These are phyloP conservation scores for Suillus plorans DNA, from an alignment of 768 basidiomycete genomes.

Conservation along the genomic window DNA sequence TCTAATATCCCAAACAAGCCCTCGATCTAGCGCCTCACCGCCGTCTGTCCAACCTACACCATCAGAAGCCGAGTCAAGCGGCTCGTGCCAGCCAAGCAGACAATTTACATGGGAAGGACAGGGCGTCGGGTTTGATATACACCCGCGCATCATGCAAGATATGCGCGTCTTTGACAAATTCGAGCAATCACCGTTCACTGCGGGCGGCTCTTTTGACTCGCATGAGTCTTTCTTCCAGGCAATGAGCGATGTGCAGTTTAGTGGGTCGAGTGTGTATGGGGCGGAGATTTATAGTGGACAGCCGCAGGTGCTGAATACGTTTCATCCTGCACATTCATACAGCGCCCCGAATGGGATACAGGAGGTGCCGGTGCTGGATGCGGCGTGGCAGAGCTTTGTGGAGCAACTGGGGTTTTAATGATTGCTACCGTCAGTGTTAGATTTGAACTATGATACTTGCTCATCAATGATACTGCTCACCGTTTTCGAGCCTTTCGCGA, in stretches of 20 bases:
- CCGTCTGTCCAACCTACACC: conserved; percentile 14
- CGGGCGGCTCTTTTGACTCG: conserved; percentile 28
- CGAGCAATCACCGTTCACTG: conserved; percentile 19
- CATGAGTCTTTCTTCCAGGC: conserved; percentile 27
- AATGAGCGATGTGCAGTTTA: conserved; percentile 33
- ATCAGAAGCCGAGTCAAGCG: conserved; percentile 14
- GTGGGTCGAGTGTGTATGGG: conserved; percentile 17
- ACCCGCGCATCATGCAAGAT: conserved; percentile 49
- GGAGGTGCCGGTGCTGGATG: conserved; percentile 45
- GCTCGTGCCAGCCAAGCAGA: conserved; percentile 10
- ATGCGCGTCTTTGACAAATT: conserved; percentile 44
- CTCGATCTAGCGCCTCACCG: conserved; percentile 6
- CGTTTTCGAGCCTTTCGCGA: too few species aligned
- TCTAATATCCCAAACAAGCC: conserved; percentile 30
- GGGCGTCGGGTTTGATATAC: conserved; percentile 16
- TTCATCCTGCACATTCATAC: conserved; percentile 17
- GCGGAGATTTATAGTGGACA: conserved; percentile 13
- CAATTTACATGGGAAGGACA: conserved; percentile 5
- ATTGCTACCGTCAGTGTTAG: too few species aligned
- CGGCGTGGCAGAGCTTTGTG: conserved; percentile 67
- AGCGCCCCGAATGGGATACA: conserved; percentile 7
- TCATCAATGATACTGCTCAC: too few species aligned
- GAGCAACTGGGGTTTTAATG: conserved; percentile 59
- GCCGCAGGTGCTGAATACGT: conserved; percentile 16
- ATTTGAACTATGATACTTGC: too few species aligned